These are phyloP conservation scores for Pterocarpus santalinus DNA, from an alignment of 306 rosid species.

Conservation along the genomic window DNA sequence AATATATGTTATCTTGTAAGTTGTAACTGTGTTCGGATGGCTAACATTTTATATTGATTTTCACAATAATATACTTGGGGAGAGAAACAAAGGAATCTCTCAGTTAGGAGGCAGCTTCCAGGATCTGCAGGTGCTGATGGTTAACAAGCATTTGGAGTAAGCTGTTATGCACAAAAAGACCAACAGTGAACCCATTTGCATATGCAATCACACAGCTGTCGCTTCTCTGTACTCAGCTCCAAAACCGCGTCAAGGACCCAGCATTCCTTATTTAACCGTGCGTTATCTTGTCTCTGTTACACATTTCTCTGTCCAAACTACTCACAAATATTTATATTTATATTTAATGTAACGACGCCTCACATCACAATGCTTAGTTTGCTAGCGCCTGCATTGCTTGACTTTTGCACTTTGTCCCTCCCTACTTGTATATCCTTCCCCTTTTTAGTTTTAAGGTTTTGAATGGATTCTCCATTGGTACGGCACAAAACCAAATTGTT, in stretches of 20 bases:
- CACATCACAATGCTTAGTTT: constrained; percentile 53
- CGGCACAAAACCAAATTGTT: constrained; percentile 30
- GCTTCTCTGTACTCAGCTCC: constrained; percentile 71
- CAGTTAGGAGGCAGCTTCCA: constrained; percentile 65
- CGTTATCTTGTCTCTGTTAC: background rate
- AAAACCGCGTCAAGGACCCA: constrained; percentile 77
- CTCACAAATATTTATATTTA: background rate
- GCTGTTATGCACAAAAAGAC: constrained; percentile 37
- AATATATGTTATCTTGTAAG: background rate
- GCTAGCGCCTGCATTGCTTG: constrained; percentile 66
- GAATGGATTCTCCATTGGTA: constrained; percentile 50
- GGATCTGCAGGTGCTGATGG: constrained; percentile 50
- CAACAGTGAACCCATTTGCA: constrained; percentile 28
- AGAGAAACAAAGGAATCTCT: constrained; percentile 53
- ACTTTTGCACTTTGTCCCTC: constrained; percentile 56
- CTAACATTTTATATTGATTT: background rate
- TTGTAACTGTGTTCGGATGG: background rate
- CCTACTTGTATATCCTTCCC: background rate
- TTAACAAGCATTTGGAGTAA: constrained; percentile 5
- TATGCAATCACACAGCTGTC: constrained; percentile 72
- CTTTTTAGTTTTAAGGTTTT: constrained; percentile 42
- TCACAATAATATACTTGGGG: background rate
- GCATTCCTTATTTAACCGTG: constrained; percentile 44
- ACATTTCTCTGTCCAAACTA: constrained; percentile 35
- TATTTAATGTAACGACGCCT: constrained; percentile 16